Percentiles rank a stretch among this genome's conserved stretches.
Evolutionary conservation across 345 rosid species (phyloP).

Genomic region (Brassica carinata): DNA sequence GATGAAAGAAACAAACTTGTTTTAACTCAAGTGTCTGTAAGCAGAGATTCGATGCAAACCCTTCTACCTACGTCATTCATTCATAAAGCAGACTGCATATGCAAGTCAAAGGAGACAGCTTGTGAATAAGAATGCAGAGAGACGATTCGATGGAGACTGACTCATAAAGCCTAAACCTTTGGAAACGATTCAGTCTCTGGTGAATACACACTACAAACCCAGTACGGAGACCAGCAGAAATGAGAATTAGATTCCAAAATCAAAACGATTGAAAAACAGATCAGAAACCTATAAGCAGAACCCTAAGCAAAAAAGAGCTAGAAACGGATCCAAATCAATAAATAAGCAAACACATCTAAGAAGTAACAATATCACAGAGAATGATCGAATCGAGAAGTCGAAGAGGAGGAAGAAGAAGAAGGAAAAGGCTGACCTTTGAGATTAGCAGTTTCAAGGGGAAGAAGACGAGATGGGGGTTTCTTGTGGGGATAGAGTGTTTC

Average conservation of each 20-base stretch:
- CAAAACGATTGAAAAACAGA: background rate
- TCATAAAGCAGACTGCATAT: conserved; percentile 10
- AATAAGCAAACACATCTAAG: background rate
- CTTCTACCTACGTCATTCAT: conserved; percentile 6
- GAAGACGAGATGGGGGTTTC: conserved; percentile 34
- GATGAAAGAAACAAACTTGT: conserved; percentile 26
- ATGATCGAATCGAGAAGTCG: background rate
- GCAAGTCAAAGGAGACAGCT: conserved; percentile 12
- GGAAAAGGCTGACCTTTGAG: conserved; percentile 26
- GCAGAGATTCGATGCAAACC: background rate
- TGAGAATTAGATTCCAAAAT: conserved; percentile 3
- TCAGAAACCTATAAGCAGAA: conserved; percentile 14
- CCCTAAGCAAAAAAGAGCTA: background rate
- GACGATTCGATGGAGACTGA: background rate
- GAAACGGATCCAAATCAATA: conserved; percentile 22
- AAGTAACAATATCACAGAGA: background rate
- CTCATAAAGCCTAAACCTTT: background rate
- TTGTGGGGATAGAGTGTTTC: background rate
- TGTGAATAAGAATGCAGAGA: background rate
- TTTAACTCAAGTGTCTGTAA: background rate
- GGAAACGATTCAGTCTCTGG: background rate
- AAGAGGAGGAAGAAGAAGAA: conserved; percentile 12
- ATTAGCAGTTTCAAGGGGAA: background rate
- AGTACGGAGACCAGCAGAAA: background rate
- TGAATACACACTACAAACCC: background rate